These are phyloP conservation scores for Tetrapisispora arboricola DNA, from an alignment of 805 yeast genomes.

Conservation along the genomic window DNA sequence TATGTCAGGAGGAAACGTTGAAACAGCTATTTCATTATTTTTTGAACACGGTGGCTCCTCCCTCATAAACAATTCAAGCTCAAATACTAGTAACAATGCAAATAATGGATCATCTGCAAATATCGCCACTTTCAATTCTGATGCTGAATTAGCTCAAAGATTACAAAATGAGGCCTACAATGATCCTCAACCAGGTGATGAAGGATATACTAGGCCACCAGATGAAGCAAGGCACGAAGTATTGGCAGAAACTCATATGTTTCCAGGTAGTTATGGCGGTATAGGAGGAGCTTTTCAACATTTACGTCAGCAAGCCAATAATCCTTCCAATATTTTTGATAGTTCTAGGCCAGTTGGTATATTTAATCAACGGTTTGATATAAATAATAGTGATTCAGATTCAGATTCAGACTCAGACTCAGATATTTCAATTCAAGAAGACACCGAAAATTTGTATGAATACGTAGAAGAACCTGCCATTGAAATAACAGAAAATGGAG, in stretches of 20 bases:
- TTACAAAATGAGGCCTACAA: conserved; percentile 55
- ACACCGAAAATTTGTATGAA: conserved; percentile 31
- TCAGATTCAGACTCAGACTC: conserved; percentile 32
- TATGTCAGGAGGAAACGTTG: conserved; percentile 67
- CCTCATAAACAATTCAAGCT: conserved; percentile 6
- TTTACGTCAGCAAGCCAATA: conserved; percentile 12
- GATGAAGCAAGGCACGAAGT: conserved; percentile 63
- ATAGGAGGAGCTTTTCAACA: conserved; percentile 29
- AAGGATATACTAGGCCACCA: conserved; percentile 55
- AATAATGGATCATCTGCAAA: conserved; percentile 3
- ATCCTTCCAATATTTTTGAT: conserved; percentile 28
- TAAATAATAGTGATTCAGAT: conserved; percentile 7
- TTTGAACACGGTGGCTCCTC: conserved; percentile 51
- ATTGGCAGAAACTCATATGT: conserved; percentile 35
- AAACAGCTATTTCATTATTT: conserved; percentile 73
- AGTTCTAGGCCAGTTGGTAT: conserved; percentile 26
- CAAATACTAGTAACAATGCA: conserved; percentile 2
- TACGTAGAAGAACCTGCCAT: conserved; percentile 26
- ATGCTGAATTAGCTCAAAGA: conserved; percentile 49
- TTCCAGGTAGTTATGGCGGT: conserved; percentile 32
- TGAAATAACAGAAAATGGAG: conserved; percentile 30
- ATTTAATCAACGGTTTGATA: conserved; percentile 29
- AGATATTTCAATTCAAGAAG: conserved; percentile 29
- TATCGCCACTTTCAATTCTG: conserved; percentile 23
- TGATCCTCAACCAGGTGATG: conserved; percentile 23